phyloP scores from a whole-genome alignment of 495 filamentous ascomycete species.

The Halenospora varia region DNA sequence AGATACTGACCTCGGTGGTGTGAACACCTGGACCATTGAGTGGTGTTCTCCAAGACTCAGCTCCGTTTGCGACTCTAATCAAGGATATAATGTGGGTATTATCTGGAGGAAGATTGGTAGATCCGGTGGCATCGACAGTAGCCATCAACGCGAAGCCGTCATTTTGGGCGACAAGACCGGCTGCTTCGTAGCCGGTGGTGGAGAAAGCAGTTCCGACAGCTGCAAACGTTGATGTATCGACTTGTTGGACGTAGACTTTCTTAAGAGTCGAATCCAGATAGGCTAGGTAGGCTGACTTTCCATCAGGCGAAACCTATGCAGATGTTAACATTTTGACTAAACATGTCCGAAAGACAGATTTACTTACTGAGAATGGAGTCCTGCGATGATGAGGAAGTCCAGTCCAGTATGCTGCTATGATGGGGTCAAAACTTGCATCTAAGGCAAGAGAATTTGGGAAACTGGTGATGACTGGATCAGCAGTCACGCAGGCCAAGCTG shows the following conservation, averaged over 20 bases:
- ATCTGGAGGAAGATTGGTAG: constrained; percentile 39
- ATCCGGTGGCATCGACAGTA: constrained; percentile 43
- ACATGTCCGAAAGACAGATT: neutral
- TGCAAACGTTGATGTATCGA: constrained; percentile 40
- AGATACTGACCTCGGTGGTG: constrained; percentile 29
- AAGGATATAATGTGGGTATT: constrained; percentile 43
- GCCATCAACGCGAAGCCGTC: constrained; percentile 53
- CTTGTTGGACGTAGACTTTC: constrained; percentile 44
- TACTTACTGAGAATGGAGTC: constrained; percentile 41
- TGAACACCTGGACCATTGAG: constrained; percentile 48
- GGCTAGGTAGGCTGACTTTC: constrained; percentile 47
- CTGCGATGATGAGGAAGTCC: constrained; percentile 48
- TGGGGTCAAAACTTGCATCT: constrained; percentile 40
- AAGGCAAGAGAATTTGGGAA: constrained; percentile 36
- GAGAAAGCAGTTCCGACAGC: constrained; percentile 41
- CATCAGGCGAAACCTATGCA: constrained; percentile 37
- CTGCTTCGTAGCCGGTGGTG: constrained; percentile 45
- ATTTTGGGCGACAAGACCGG: constrained; percentile 50
- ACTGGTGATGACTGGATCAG: constrained; percentile 1
- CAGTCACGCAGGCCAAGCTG: constrained; percentile 2
- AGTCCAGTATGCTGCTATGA: constrained; percentile 50
- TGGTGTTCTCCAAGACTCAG: constrained; percentile 46
- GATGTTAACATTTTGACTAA: neutral
- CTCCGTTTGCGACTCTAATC: constrained; percentile 42
- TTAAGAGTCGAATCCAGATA: constrained; percentile 45